Conservation (phyloP, 164 flowering plant genomes). For the Macadamia integrifolia region DNA sequence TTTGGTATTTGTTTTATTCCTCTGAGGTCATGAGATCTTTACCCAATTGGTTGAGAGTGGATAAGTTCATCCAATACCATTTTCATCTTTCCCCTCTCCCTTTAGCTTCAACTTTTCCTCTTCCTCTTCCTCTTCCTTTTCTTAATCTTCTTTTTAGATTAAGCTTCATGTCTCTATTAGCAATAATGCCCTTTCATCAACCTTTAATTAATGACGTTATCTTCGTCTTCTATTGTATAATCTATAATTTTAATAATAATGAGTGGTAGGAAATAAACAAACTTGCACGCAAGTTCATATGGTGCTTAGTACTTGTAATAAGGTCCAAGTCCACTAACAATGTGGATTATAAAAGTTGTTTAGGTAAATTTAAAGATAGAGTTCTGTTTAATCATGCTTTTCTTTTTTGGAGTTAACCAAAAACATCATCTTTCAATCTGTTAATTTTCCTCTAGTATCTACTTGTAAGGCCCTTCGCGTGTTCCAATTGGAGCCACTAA, state of each 20-base stretch:
- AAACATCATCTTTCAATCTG: neutral
- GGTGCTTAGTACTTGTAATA: conserved; percentile 28
- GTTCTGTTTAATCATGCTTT: conserved; percentile 1
- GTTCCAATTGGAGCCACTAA: neutral
- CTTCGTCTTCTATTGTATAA: conserved; percentile 1
- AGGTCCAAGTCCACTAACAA: conserved; percentile 37
- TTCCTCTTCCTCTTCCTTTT: neutral
- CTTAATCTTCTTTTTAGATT: too few relatives aligned
- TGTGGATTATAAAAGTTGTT: conserved; percentile 24
- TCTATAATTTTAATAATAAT: conserved; percentile 14
- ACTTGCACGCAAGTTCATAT: neutral
- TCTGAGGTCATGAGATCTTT: conserved; percentile 13
- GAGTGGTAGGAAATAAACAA: conserved; percentile 8
- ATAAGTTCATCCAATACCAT: too few relatives aligned
- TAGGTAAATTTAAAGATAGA: conserved; percentile 9
- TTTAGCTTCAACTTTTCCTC: too few relatives aligned
- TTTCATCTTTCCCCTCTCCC: too few relatives aligned
- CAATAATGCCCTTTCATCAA: conserved; percentile 1
- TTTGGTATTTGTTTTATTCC: neutral
- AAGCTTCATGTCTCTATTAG: too few relatives aligned
- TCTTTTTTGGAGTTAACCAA: neutral
- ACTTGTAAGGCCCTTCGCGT: neutral
- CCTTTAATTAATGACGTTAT: conserved; percentile 1
- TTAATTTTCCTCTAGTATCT: neutral
- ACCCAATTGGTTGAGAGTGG: neutral